These are phyloP conservation scores for Linum trigynum DNA, from an alignment of 345 rosid species.

Conservation along the genomic window DNA sequence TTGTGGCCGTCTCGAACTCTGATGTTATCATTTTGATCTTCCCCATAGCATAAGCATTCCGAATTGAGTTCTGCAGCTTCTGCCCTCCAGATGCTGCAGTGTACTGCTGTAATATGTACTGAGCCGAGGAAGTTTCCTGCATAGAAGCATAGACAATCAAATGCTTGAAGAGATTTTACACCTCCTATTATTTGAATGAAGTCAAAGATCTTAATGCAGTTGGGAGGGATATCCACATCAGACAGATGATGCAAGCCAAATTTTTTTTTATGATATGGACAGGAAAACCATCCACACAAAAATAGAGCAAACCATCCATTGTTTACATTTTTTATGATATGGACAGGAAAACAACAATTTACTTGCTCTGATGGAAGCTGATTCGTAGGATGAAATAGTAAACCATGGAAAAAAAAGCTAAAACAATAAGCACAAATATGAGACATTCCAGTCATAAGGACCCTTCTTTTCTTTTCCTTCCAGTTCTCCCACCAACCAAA, in stretches of 20 bases:
- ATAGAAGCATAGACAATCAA: slow-evolving; percentile 1
- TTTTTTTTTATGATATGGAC: not conserved
- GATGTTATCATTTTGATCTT: slow-evolving; percentile 70
- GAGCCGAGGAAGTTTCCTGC: slow-evolving; percentile 86
- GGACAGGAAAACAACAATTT: not conserved
- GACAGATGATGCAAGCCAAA: not conserved
- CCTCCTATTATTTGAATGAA: not conserved
- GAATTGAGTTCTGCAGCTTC: slow-evolving; percentile 65
- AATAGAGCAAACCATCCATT: not conserved
- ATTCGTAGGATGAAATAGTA: not conserved
- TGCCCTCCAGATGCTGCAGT: slow-evolving; percentile 87
- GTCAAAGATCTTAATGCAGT: slow-evolving; percentile 10
- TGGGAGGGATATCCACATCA: slow-evolving; percentile 2
- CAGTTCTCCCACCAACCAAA: slow-evolving; percentile 22
- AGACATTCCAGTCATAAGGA: too few species aligned
- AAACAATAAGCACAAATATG: not conserved
- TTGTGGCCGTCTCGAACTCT: slow-evolving; percentile 61
- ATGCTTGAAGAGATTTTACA: not conserved
- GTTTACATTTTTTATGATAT: not conserved
- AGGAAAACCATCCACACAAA: not conserved
- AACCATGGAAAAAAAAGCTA: not conserved
- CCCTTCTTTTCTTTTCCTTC: not conserved
- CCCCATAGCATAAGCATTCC: slow-evolving; percentile 88
- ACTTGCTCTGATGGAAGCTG: not conserved
- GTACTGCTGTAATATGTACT: slow-evolving; percentile 82